These are phyloP conservation scores for Trichoderma pleuroti DNA, from an alignment of 2,329 filamentous ascomycete species.

Conservation along the genomic window DNA sequence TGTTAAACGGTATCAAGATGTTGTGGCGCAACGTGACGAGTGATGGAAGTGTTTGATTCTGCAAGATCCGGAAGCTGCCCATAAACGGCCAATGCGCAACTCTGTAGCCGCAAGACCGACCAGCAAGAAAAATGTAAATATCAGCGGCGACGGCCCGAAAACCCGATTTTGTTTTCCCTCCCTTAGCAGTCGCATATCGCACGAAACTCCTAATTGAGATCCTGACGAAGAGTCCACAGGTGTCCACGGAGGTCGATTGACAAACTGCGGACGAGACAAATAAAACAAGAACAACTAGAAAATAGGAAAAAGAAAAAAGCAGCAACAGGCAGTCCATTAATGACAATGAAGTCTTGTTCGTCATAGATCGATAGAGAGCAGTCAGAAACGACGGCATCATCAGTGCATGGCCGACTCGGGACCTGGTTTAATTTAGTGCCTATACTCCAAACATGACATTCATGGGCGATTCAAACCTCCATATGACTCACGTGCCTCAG, in stretches of 20 bases:
- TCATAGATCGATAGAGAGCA: conserved; percentile 8
- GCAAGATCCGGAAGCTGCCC: conserved; percentile 39
- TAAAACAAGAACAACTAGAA: conserved; percentile 23
- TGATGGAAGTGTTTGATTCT: conserved; percentile 41
- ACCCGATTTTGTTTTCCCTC: conserved; percentile 35
- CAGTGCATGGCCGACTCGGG: conserved; percentile 10
- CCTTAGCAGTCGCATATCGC: conserved; percentile 37
- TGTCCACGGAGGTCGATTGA: conserved; percentile 30
- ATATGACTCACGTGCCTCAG: conserved; percentile 44
- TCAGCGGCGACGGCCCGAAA: conserved; percentile 35
- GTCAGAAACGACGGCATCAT: conserved; percentile 4
- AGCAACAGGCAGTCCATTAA: conserved; percentile 29
- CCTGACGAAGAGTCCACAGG: conserved; percentile 29
- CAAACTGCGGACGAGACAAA: conserved; percentile 27
- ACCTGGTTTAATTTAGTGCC: conserved; percentile 23
- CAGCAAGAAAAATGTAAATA: conserved; percentile 32
- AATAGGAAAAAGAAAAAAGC: conserved; percentile 23
- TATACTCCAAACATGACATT: conserved; percentile 21
- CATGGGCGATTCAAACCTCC: conserved; percentile 36
- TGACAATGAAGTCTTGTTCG: conserved; percentile 20
- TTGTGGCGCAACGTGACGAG: conserved; percentile 37
- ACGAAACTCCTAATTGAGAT: conserved; percentile 37
- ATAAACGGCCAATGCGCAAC: conserved; percentile 37
- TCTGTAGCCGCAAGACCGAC: conserved; percentile 38
- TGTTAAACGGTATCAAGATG: conserved; percentile 38